phyloP scores from a whole-genome alignment of 208 protist species.

The Leishmania mexicana region DNA sequence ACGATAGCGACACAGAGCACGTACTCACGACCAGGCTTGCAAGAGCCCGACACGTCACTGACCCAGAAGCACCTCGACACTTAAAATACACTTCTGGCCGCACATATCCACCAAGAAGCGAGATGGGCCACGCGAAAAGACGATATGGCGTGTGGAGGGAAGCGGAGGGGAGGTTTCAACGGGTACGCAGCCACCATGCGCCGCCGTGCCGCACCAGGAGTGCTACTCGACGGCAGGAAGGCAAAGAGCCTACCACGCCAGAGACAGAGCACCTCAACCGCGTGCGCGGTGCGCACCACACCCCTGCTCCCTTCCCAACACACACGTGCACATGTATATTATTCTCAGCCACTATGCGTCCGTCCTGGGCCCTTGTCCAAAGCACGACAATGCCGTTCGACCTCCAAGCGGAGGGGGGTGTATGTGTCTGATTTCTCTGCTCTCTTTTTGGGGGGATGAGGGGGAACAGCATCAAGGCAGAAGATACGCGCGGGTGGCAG shows the following conservation, averaged over 20 bases:
- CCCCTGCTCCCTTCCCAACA: background rate
- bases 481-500: background rate
- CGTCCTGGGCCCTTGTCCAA: background rate
- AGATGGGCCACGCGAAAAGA: background rate
- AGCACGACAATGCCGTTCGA: background rate
- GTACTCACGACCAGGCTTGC: background rate
- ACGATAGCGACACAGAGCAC: background rate
- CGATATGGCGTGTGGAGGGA: background rate
- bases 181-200: background rate
- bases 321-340: background rate
- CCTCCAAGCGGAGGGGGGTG: background rate
- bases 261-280: background rate
- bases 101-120: background rate
- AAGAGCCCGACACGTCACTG: background rate
- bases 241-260: background rate
- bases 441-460: background rate
- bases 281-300: background rate
- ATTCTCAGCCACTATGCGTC: background rate
- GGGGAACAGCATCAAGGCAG: background rate
- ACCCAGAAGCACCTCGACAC: background rate
- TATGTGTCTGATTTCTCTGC: background rate
- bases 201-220: background rate
- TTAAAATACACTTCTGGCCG: background rate
- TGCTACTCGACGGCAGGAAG: background rate
- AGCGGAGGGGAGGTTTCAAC: background rate